Percentiles rank a stretch among this genome's conserved stretches.
These are phyloP conservation scores for Lanzia echinophila DNA, from an alignment of 2,329 filamentous ascomycete species.

Conservation along the genomic window DNA sequence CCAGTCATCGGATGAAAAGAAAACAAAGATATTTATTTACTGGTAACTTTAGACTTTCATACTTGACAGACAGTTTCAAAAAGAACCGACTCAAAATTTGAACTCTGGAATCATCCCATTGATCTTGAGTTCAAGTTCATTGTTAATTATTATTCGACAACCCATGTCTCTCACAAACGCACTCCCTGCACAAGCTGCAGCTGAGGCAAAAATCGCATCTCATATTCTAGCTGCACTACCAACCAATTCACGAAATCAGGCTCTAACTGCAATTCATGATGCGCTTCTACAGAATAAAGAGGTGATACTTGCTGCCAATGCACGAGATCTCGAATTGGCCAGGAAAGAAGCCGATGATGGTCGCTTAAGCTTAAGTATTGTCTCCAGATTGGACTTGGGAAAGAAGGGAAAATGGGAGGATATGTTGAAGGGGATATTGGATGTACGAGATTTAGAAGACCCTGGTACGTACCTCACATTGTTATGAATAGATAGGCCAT, in stretches of 20 bases:
- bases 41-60: too few relatives aligned
- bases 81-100: too few relatives aligned
- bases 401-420: constrained; percentile 92
- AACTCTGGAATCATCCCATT: too few relatives aligned
- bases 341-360: constrained; percentile 67
- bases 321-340: constrained; percentile 70
- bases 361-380: constrained; percentile 69
- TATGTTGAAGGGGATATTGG: constrained; percentile 91
- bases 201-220: constrained; percentile 72
- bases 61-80: too few relatives aligned
- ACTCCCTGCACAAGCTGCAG: constrained; percentile 69
- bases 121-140: background rate
- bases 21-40: too few relatives aligned
- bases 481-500: background rate
- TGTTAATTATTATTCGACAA: background rate
- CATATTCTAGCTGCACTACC: constrained; percentile 76
- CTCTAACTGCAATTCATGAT: constrained; percentile 73
- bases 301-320: constrained; percentile 80
- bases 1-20: background rate
- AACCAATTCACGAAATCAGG: constrained; percentile 70
- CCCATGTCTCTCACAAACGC: constrained; percentile 85
- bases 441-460: constrained; percentile 78
- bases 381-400: constrained; percentile 81
- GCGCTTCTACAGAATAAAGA: constrained; percentile 65
- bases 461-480: constrained; percentile 51